Base-by-base conservation (phyloP, 306 rosid species). In the Fragaria iinumae region DNA sequence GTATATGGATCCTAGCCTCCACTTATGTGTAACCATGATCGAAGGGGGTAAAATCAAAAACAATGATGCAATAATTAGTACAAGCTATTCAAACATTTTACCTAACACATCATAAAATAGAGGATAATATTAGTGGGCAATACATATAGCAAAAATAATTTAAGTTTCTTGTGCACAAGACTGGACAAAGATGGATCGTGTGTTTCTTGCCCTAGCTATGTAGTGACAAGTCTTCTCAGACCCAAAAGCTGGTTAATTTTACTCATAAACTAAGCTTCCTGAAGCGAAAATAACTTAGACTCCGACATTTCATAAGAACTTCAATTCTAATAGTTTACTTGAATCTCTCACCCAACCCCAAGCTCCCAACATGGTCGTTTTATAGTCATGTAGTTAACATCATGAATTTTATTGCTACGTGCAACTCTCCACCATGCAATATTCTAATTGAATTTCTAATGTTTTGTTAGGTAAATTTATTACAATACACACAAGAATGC, bases 201-300 rank as follows among this genome's bases (percentile, higher is more conserved):
- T 69, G 73, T 69, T 69, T 69, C 38, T 45, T 69, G 73, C 56
- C 73, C 38, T 67, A 44, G 25, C 25, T 25, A 25, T 8, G 11
- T 68, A 13, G 53, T 44, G 55, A 12, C 56, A 44, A 69, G 73
- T 44, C 56, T 69, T 68, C 50, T 4, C 21, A 41, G 5, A 41
- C 6, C 56, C 38, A 56, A 21, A 21, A 8, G 32, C 32, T 29
- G 32, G 32, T 12, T 20, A 6, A 18, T 18, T 52, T 52, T 20
- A 18, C 11, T 56, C 14, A 9, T 21, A n/a, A n/a, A 56, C 13
- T 56, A 56, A 56, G 29, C 63, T 56, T 21, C 32, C 63, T 32
- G 73, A 69, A 69, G 73, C 73, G 23, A 44, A 45, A 44, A 23
- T 36, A 23, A 38, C 39, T 56, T 45, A 32, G 39, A 25, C 56